These are phyloP conservation scores for Ceriops decandra DNA, from an alignment of 345 rosid genomes.

Conservation along the genomic window DNA sequence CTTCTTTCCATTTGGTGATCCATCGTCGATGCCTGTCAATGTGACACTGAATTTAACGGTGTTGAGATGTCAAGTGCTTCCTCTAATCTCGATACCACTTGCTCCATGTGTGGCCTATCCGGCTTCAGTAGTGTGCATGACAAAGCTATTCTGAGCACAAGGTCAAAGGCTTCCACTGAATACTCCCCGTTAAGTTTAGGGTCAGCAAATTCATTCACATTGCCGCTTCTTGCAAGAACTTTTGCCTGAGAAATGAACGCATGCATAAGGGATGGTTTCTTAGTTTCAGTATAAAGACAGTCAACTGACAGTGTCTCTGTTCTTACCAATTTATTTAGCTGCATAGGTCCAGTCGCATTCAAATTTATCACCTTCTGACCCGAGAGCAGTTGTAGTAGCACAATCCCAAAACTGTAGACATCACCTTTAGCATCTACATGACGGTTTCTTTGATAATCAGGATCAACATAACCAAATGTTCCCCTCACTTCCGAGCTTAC, in stretches of 20 bases:
- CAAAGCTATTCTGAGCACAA: conserved; percentile 44
- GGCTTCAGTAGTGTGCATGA: conserved; percentile 51
- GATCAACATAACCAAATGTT: conserved; percentile 62
- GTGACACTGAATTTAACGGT: conserved; percentile 8
- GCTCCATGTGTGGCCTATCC: conserved; percentile 58
- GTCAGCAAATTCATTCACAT: conserved; percentile 45
- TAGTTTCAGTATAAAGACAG: background rate
- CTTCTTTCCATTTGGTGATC: background rate
- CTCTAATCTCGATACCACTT: conserved; percentile 40
- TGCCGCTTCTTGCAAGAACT: conserved; percentile 34
- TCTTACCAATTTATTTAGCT: conserved; percentile 45
- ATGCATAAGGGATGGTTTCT: background rate
- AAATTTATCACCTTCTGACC: conserved; percentile 52
- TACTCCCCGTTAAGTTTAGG: conserved; percentile 48
- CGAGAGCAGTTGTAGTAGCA: conserved; percentile 56
- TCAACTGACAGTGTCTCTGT: background rate
- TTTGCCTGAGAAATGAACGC: conserved; percentile 36
- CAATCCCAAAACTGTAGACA: conserved; percentile 59
- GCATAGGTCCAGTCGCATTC: conserved; percentile 34
- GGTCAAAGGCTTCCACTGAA: conserved; percentile 42
- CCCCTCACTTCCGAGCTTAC: conserved; percentile 68
- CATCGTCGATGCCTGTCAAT: background rate
- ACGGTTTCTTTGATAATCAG: conserved; percentile 50
- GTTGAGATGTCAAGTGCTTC: conserved; percentile 37
- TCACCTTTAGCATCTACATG: conserved; percentile 52